Percentiles rank a stretch among this genome's conserved stretches.
Evolutionary conservation across 1,139 yeast genomes (phyloP).

Genomic region (Sugiyamaella novakii): DNA sequence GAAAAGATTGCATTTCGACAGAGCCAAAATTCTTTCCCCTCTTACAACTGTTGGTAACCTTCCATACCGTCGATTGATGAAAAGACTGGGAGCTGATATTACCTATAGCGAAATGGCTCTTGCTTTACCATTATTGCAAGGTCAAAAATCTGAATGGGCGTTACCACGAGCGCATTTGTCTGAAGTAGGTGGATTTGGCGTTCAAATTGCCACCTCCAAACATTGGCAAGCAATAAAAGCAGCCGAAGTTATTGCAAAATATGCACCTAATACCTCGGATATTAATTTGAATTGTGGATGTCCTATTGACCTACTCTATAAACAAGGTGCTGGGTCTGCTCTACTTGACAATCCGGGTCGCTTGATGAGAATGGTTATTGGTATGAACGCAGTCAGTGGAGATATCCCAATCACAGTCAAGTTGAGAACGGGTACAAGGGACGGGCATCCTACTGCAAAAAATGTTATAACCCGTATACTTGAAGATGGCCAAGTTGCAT

Average conservation of each 20-base stretch:
- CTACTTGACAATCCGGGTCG: constrained; percentile 87
- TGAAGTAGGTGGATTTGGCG: constrained; percentile 89
- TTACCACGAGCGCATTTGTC: constrained; percentile 82
- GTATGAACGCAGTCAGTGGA: constrained; percentile 86
- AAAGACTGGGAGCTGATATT: constrained; percentile 84
- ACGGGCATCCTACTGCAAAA: constrained; percentile 83
- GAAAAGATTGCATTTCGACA: constrained; percentile 63
- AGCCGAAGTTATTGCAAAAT: constrained; percentile 70
- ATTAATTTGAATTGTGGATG: constrained; percentile 94
- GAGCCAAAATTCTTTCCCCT: constrained; percentile 90
- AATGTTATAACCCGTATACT: constrained; percentile 69
- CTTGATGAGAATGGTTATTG: constrained; percentile 72
- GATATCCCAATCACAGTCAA: constrained; percentile 91
- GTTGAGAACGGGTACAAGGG: constrained; percentile 88
- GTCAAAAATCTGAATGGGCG: constrained; percentile 96
- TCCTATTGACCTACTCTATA: constrained; percentile 88
- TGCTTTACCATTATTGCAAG: constrained; percentile 80
- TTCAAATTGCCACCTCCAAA: constrained; percentile 88
- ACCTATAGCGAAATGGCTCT: constrained; percentile 97
- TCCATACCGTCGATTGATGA: constrained; percentile 94
- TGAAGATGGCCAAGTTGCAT: constrained; percentile 79
- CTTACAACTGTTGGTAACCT: constrained; percentile 96
- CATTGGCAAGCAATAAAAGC: constrained; percentile 95
- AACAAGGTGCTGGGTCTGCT: constrained; percentile 96
- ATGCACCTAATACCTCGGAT: constrained; percentile 60